Evolutionary conservation across 2,329 filamentous ascomycete species (phyloP).

Genomic region (Pyrenochaeta sp.): DNA sequence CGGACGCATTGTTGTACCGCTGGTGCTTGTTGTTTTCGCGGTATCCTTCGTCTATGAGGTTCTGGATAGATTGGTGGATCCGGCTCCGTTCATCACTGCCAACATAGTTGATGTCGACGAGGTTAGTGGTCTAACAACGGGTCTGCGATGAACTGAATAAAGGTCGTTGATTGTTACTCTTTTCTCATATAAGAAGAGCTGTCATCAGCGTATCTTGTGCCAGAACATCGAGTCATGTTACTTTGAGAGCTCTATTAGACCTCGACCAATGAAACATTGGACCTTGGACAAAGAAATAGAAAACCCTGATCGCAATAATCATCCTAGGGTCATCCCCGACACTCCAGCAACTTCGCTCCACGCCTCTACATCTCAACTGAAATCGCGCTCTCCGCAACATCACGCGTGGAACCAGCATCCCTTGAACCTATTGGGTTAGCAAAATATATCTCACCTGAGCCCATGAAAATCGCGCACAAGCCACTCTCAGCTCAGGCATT

Average conservation of each 20-base stretch:
- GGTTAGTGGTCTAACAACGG: not conserved
- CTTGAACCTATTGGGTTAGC: too few species aligned
- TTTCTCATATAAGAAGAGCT: not conserved
- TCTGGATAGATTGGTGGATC: not conserved
- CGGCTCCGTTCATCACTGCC: not conserved
- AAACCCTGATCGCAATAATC: too few species aligned
- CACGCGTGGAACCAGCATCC: too few species aligned
- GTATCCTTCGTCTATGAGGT: conserved; percentile 11
- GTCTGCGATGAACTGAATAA: not conserved
- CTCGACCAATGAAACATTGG: too few species aligned
- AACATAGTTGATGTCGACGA: not conserved
- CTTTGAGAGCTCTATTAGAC: too few species aligned
- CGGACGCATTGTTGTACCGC: conserved; percentile 16
- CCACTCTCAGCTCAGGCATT: not conserved
- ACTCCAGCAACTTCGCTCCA: too few species aligned
- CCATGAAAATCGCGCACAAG: not conserved
- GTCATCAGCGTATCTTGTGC: not conserved
- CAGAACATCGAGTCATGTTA: not conserved
- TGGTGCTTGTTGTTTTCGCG: conserved; percentile 12
- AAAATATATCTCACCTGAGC: too few species aligned
- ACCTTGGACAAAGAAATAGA: too few species aligned
- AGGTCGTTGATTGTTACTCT: not conserved
- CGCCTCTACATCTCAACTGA: too few species aligned
- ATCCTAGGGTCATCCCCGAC: too few species aligned
- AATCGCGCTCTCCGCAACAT: too few species aligned